These are phyloP conservation scores for Cordyceps farinosa DNA, from an alignment of 2,329 filamentous ascomycete species.

Conservation along the genomic window DNA sequence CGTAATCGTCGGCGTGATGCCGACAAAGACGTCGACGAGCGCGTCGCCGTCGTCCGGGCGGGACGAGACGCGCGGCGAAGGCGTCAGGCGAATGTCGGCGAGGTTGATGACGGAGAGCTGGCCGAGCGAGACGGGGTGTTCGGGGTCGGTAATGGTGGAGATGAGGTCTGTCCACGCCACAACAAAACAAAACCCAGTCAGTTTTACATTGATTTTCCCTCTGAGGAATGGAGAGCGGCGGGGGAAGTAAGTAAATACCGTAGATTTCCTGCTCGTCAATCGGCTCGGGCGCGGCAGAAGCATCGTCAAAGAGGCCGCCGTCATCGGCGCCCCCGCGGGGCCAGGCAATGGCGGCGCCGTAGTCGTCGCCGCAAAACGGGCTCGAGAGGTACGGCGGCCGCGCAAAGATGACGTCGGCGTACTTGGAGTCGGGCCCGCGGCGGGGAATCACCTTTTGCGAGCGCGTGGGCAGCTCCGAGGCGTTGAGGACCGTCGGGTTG, in stretches of 20 bases:
- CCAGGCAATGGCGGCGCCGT: constrained; percentile 24
- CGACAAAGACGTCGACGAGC: constrained; percentile 72
- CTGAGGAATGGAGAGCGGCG: too few species aligned
- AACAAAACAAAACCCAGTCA: not conserved
- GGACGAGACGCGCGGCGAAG: constrained; percentile 29
- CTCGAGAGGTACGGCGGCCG: constrained; percentile 42
- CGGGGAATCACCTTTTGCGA: constrained; percentile 47
- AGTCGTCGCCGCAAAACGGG: constrained; percentile 35
- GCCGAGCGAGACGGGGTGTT: constrained; percentile 90
- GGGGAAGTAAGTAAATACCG: not conserved
- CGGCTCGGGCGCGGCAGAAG: constrained; percentile 64
- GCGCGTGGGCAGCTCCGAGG: constrained; percentile 82
- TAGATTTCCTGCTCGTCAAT: constrained; percentile 98
- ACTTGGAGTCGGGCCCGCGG: constrained; percentile 45
- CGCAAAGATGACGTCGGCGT: constrained; percentile 45
- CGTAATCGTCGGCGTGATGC: constrained; percentile 93
- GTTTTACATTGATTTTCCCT: not conserved
- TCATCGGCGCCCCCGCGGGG: constrained; percentile 40
- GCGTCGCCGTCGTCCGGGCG: constrained; percentile 44
- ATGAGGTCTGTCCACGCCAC: constrained; percentile 71
- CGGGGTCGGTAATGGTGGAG: constrained; percentile 89
- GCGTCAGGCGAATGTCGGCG: constrained; percentile 78
- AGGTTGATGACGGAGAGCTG: constrained; percentile 93
- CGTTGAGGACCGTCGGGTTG: constrained; percentile 89
- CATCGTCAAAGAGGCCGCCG: constrained; percentile 53